Evolutionary conservation across 2,329 filamentous ascomycete genomes (phyloP).

Genomic region (Juglanconis sp.): DNA sequence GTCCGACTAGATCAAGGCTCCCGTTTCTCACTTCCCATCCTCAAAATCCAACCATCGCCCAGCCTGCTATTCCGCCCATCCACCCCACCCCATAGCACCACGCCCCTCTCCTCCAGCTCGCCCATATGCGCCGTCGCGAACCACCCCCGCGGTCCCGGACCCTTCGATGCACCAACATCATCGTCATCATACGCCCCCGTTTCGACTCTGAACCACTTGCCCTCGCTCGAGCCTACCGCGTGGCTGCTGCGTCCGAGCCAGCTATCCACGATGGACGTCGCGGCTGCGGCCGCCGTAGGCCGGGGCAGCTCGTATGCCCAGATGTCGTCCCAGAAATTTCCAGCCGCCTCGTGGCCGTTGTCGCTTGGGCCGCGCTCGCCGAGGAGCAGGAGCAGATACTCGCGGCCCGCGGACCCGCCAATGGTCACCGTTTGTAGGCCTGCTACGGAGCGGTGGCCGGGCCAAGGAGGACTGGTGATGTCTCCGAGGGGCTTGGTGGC

Average conservation of each 20-base stretch:
- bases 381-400: constrained; percentile 61
- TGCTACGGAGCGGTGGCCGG: constrained; percentile 51
- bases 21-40: constrained; percentile 37
- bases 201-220: constrained; percentile 53
- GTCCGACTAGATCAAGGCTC: constrained; percentile 1
- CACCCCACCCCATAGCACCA: constrained; percentile 61
- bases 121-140: constrained; percentile 54
- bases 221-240: constrained; percentile 47
- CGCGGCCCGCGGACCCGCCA: constrained; percentile 49
- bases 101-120: constrained; percentile 56
- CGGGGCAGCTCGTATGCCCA: constrained; percentile 64
- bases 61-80: constrained; percentile 47
- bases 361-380: constrained; percentile 52
- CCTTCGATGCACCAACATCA: constrained; percentile 38
- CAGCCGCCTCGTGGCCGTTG: constrained; percentile 48
- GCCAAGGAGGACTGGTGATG: constrained; percentile 36
- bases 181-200: constrained; percentile 50
- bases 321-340: constrained; percentile 56
- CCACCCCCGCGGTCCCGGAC: constrained; percentile 55
- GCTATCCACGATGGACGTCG: constrained; percentile 54
- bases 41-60: constrained; percentile 63
- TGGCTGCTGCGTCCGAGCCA: constrained; percentile 34
- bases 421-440: constrained; percentile 53
- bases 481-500: constrained; percentile 16
- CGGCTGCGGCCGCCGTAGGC: constrained; percentile 49